These are phyloP conservation scores for Lathyrus oleraceus DNA, from an alignment of 306 rosid species.

Conservation along the genomic window DNA sequence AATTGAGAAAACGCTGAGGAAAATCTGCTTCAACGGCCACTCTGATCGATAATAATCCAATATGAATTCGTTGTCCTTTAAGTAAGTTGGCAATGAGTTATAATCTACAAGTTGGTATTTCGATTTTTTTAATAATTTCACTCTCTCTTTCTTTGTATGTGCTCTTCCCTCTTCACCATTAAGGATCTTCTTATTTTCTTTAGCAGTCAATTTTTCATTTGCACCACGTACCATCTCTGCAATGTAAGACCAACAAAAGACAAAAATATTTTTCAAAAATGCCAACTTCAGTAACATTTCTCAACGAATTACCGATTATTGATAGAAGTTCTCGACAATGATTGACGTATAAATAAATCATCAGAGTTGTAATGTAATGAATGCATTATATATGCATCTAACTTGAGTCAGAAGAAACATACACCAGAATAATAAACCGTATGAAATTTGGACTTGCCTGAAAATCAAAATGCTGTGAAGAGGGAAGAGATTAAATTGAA, in stretches of 20 bases:
- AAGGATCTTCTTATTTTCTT: neutral
- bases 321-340: neutral
- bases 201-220: conserved; percentile 20
- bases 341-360: neutral
- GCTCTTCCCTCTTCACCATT: conserved; percentile 38
- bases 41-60: conserved; percentile 57
- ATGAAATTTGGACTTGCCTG: conserved; percentile 34
- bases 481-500: conserved; percentile 6
- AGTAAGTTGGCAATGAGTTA: conserved; percentile 53
- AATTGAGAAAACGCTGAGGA: conserved; percentile 63
- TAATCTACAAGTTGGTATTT: conserved; percentile 59
- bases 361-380: neutral
- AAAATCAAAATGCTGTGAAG: neutral
- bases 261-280: conserved; percentile 10
- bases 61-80: conserved; percentile 66
- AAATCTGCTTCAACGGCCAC: conserved; percentile 62
- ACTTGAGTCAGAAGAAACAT: neutral
- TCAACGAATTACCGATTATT: neutral
- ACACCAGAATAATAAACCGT: neutral
- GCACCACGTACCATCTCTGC: conserved; percentile 42
- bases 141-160: conserved; percentile 35
- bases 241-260: conserved; percentile 11
- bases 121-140: conserved; percentile 42
- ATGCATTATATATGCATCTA: conserved; percentile 1
- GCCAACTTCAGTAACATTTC: neutral